Evolutionary conservation across 2,329 filamentous ascomycete genomes (phyloP), one percentile per base, ranked within the genome.

Genomic region (Scolecobasidium constrictum): DNA sequence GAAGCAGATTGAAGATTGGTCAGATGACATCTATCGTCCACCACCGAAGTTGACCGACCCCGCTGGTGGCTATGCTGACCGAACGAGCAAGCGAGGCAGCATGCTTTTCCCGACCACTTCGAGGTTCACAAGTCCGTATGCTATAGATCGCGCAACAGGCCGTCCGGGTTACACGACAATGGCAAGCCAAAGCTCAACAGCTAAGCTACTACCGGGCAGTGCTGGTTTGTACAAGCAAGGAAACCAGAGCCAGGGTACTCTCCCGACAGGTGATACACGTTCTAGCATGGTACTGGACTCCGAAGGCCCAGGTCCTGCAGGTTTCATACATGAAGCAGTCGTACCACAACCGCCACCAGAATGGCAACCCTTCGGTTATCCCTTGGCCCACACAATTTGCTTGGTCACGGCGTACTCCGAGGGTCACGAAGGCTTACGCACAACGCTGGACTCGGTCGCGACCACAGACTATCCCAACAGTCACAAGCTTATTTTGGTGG

Each of bases 381-480:
- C 93, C 12, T 69, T 98, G 50, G 92, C 88, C 37, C 92, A 98
- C 63, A 75, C 85, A 1, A 87, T 98, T 57, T 96, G 90, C 61
- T 66, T 98, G 50, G 88, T 98, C 40, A 98, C 93, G 19, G 87
- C 87, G 15, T 98, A 98, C 61, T 98, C 92, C 0, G 92, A 98
- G 67, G 92, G 92, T 50, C 86, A 83, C 50, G 83, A 94, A 47
- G 92, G 90, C 56, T 76, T 98, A 44, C 83, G 92, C 38, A 94
- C 88, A 1, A 98, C 92, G 1, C 69, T 98, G 20, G 88, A 98
- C 64, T 98, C 92, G 1, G 83, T 98, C 58, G 92, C 90, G 39
- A 94, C 86, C 64, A 98, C 92, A 3, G 93, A 98, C 62, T 98
- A 98, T 55, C 92, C 92, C 39, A 98, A 98, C 72, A 96, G 90